phyloP scores from a whole-genome alignment of 352 stramenopile genomes.

The Nothophytophthora sp. region DNA sequence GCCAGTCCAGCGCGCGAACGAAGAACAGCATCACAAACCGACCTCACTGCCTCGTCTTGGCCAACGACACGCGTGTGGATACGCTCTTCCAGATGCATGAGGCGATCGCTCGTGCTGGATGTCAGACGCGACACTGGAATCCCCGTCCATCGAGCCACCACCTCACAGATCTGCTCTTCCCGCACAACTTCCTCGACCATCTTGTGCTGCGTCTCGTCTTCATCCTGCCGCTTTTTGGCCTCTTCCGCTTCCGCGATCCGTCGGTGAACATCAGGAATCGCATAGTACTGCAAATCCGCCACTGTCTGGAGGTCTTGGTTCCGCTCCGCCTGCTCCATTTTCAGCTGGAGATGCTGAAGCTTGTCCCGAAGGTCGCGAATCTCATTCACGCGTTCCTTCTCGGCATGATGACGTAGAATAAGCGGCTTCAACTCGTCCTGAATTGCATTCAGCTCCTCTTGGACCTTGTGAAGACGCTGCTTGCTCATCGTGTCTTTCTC shows the following conservation, averaged over 20 bases:
- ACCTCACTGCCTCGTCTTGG: constrained; percentile 92
- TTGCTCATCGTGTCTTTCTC: constrained; percentile 96
- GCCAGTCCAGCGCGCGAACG: constrained; percentile 92
- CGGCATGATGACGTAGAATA: constrained; percentile 89
- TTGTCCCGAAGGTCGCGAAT: constrained; percentile 94
- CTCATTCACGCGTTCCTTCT: constrained; percentile 93
- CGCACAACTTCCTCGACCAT: constrained; percentile 88
- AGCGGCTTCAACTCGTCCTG: constrained; percentile 92
- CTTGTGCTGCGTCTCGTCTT: constrained; percentile 55
- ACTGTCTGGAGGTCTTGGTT: constrained; percentile 95
- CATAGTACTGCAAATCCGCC: constrained; percentile 96
- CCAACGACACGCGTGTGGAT: constrained; percentile 94
- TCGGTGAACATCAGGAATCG: constrained; percentile 92
- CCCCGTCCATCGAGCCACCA: constrained; percentile 90
- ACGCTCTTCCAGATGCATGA: constrained; percentile 83
- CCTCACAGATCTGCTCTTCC: constrained; percentile 88
- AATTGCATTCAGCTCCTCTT: constrained; percentile 91
- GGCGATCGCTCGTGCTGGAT: constrained; percentile 69
- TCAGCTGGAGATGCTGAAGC: constrained; percentile 90
- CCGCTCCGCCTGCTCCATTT: constrained; percentile 94
- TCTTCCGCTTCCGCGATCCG: constrained; percentile 82
- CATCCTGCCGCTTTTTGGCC: constrained; percentile 66
- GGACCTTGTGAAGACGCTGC: constrained; percentile 89
- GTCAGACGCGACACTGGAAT: constrained; percentile 89
- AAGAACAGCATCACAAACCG: constrained; percentile 92